Evolutionary conservation across 78 protist species (phyloP).

Genomic region (Guillardia theta): DNA sequence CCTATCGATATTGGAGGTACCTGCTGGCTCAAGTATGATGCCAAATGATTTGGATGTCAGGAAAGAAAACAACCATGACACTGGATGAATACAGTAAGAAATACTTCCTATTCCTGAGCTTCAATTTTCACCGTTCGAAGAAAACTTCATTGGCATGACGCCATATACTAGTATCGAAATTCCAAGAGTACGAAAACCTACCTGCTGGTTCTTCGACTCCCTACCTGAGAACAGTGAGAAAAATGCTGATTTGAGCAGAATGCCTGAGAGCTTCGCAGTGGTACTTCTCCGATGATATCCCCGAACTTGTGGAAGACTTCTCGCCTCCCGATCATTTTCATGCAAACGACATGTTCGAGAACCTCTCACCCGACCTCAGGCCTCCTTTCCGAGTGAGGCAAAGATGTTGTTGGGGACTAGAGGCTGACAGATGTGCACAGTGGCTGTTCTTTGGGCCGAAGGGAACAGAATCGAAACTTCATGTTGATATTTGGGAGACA

Average conservation of each 20-base stretch:
- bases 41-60: too few relatives aligned
- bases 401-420: neutral
- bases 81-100: neutral
- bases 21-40: too few relatives aligned
- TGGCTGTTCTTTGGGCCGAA: slow-evolving; percentile 29
- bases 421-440: neutral
- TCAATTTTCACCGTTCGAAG: neutral
- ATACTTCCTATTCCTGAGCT: neutral
- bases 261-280: neutral
- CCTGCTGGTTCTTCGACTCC: too few relatives aligned
- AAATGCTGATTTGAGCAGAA: neutral
- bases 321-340: neutral
- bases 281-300: neutral
- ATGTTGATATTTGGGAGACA: slow-evolving; percentile 14
- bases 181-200: too few relatives aligned
- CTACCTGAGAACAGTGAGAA: too few relatives aligned
- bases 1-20: too few relatives aligned
- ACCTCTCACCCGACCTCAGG: neutral
- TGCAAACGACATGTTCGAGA: neutral
- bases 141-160: neutral
- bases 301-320: neutral
- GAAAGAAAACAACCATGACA: too few relatives aligned
- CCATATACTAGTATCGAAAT: neutral
- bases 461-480: neutral
- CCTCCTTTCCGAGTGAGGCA: neutral